Conservation (phyloP, 2,329 filamentous ascomycete species). For the Dothistroma pini region DNA sequence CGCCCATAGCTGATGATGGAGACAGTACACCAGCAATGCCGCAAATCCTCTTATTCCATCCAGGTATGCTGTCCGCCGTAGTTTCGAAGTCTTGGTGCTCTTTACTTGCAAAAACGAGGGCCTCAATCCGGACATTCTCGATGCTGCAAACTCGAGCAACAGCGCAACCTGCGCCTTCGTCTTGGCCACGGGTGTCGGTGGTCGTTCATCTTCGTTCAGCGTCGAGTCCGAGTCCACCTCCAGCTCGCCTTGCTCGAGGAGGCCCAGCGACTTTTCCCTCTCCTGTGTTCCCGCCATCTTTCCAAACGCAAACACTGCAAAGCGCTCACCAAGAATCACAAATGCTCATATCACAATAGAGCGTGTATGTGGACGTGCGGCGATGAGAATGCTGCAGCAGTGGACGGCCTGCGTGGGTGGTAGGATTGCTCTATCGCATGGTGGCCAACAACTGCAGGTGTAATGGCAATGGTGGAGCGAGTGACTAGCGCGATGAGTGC, state of each 20-base stretch:
- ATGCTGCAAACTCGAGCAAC: constrained; percentile 15
- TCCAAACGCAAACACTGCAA: not conserved
- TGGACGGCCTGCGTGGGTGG: not conserved
- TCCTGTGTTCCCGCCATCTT: constrained; percentile 4
- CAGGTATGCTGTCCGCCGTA: constrained; percentile 56
- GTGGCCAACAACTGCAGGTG: not conserved
- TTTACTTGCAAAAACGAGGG: constrained; percentile 19
- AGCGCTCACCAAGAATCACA: not conserved
- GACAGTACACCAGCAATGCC: constrained; percentile 62
- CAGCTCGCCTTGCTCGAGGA: constrained; percentile 23
- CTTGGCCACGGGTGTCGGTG: constrained; percentile 12
- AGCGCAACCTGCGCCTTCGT: constrained; percentile 14
- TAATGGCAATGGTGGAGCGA: not conserved
- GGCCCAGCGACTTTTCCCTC: constrained; percentile 18
- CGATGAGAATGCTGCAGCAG: not conserved
- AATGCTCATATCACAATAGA: not conserved
- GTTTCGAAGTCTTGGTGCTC: constrained; percentile 13
- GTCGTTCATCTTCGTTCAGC: constrained; percentile 23
- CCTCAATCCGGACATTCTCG: constrained; percentile 16
- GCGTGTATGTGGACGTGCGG: not conserved
- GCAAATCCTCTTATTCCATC: constrained; percentile 66
- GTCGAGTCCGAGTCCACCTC: constrained; percentile 20
- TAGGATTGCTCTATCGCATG: not conserved
- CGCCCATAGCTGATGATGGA: constrained; percentile 57
- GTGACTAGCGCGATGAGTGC: not conserved